Evolutionary conservation across 2,329 filamentous ascomycete species (phyloP), one percentile per base, ranked within the genome.

Genomic region (Dactylella cylindrospora): DNA sequence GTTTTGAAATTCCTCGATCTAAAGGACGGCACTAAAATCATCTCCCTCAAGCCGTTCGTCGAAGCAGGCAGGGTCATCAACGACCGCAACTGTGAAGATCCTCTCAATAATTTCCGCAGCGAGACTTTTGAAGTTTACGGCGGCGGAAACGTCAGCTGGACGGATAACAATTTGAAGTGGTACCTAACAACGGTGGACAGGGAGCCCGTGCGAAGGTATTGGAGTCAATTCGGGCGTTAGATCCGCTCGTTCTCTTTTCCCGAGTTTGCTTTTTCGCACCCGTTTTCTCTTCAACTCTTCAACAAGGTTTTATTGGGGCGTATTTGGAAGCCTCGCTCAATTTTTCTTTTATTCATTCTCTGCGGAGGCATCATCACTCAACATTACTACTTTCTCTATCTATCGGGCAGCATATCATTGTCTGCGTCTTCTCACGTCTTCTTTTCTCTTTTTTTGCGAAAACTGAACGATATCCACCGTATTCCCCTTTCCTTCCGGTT

Each of bases 31-130:
- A 90, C 87, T 73, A 86, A 86, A 72, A 86, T 98, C 53, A 85
- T 97, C 33, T 95, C 89, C 45, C 79, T 98, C 59, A 94, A 93
- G 74, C 90, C 86, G 1, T 98, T 98, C 71, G 88, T 93, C 10
- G 84, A 88, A 35, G 83, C 86, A 41, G 84, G 85, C 66, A 86
- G 90, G 71, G 86, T 85, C 68, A 85, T 89, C 43, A 84, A 83
- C 53, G 76, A 77, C 12, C 78, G 87, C 66, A 93, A 90, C 69
- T 79, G 86, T 70, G 86, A 94, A 67, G 87, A 90, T 44, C 86
- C 86, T 3, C 83, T 84, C 67, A 93, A 90, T 66, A 81, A 94
- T 59, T 80, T 97, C 44, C 81, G 86, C 29, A 88, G 93, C 64
- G 80, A 87, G 71, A 77, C 84, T 32, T 83, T 85, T 69, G 77